phyloP scores from a whole-genome alignment of 306 rosid genomes.

The Citrullus amarus region DNA sequence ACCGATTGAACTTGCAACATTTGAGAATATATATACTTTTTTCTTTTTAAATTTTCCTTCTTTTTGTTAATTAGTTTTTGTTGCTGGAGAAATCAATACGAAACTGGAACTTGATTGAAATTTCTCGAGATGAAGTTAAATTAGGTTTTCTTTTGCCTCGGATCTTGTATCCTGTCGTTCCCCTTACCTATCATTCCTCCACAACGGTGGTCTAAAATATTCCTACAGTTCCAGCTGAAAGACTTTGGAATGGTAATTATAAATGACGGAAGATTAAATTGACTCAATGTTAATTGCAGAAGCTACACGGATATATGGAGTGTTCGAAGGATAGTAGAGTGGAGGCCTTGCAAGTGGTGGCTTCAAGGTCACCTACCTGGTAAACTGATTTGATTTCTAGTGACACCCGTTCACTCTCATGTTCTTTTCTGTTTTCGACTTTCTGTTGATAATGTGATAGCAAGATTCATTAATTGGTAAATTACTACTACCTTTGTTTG shows the following conservation, averaged over 20 bases:
- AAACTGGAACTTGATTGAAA: neutral
- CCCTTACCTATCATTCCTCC: neutral
- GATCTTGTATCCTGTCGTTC: neutral
- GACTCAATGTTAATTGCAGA: conserved; percentile 23
- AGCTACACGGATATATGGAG: conserved; percentile 56
- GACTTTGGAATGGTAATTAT: neutral
- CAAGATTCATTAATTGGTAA: neutral
- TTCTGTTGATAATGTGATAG: neutral
- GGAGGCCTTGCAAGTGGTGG: conserved; percentile 99
- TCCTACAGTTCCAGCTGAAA: neutral
- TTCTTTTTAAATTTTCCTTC: too few species aligned
- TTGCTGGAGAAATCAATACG: neutral
- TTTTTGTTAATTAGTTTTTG: neutral
- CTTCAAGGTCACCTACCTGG: conserved; percentile 46
- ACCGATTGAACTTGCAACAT: too few species aligned
- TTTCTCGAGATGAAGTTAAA: too few species aligned
- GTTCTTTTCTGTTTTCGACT: neutral
- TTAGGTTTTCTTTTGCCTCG: too few species aligned
- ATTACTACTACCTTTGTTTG: neutral
- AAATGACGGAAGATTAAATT: neutral
- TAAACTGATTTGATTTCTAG: conserved; percentile 14
- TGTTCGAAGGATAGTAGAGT: conserved; percentile 55
- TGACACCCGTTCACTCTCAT: neutral
- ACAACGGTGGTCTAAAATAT: neutral
- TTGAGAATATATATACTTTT: too few species aligned